These are phyloP conservation scores for Colletotrichum siamense DNA, from an alignment of 2,329 filamentous ascomycete genomes.

Conservation along the genomic window DNA sequence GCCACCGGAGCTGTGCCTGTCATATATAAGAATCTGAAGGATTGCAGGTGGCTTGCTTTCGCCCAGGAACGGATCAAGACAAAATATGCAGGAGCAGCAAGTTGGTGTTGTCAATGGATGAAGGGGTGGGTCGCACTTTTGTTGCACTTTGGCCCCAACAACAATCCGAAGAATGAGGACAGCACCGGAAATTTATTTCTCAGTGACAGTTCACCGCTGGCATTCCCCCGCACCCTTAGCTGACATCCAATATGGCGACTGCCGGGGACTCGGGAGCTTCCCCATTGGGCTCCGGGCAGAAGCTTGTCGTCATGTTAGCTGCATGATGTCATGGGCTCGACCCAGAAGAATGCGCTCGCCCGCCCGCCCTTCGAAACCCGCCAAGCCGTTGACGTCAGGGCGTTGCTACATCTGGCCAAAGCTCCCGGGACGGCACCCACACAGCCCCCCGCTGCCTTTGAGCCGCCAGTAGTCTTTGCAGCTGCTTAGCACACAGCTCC, in stretches of 20 bases:
- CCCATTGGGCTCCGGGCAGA: conserved; percentile 1
- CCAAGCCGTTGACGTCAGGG: conserved; percentile 20
- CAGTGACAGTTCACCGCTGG: conserved; percentile 5
- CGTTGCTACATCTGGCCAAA: background rate
- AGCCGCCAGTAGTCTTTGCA: background rate
- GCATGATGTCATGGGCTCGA: conserved; percentile 18
- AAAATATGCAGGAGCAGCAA: background rate
- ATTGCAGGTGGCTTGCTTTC: background rate
- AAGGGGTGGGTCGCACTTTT: background rate
- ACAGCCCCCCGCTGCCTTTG: background rate
- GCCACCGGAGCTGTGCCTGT: background rate
- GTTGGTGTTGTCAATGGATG: background rate
- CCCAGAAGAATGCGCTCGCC: background rate
- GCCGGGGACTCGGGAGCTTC: background rate
- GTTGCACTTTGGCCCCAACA: background rate
- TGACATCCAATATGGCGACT: background rate
- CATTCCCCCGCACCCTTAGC: background rate
- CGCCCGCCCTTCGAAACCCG: background rate
- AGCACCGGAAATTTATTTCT: background rate
- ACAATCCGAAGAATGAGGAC: background rate
- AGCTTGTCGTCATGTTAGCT: conserved; percentile 18
- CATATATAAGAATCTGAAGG: conserved; percentile 5
- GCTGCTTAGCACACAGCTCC: background rate
- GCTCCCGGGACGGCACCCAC: background rate
- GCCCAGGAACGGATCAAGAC: background rate